These are phyloP conservation scores for Mycena galopus DNA, from an alignment of 768 basidiomycete genomes.

Conservation along the genomic window DNA sequence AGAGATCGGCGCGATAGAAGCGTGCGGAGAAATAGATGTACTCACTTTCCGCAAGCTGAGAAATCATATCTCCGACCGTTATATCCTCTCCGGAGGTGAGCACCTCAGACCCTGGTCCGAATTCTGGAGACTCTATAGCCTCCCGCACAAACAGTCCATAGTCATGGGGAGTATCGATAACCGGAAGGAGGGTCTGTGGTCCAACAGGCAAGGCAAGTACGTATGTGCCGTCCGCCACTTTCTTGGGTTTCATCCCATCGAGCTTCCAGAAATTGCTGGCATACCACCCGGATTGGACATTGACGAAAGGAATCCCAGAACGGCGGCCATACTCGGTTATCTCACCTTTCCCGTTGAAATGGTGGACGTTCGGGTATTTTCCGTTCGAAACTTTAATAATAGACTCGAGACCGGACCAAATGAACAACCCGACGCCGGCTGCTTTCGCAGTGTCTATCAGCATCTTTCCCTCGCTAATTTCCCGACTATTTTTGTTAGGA, in stretches of 20 bases:
- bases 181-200: constrained; percentile 26
- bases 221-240: constrained; percentile 13
- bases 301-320: constrained; percentile 26
- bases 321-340: constrained; percentile 22
- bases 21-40: not conserved
- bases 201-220: constrained; percentile 25
- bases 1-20: not conserved
- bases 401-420: constrained; percentile 34
- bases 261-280: constrained; percentile 23
- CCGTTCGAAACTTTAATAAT: constrained; percentile 18
- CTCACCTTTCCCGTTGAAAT: constrained; percentile 32
- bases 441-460: constrained; percentile 30
- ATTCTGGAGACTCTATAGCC: constrained; percentile 28
- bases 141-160: constrained; percentile 33
- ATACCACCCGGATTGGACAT: constrained; percentile 32
- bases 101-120: constrained; percentile 24
- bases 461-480: constrained; percentile 32
- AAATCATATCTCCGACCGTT: constrained; percentile 17
- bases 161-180: constrained; percentile 30
- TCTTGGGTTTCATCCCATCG: constrained; percentile 19
- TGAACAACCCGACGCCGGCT: constrained; percentile 16
- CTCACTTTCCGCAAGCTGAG: constrained; percentile 24
- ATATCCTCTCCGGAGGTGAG: constrained; percentile 26
- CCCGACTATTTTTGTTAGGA: no score
- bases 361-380: constrained; percentile 32